Base-by-base conservation (phyloP, 371 early-diverging fungal genomes). In the Rhizopus sp. region DNA sequence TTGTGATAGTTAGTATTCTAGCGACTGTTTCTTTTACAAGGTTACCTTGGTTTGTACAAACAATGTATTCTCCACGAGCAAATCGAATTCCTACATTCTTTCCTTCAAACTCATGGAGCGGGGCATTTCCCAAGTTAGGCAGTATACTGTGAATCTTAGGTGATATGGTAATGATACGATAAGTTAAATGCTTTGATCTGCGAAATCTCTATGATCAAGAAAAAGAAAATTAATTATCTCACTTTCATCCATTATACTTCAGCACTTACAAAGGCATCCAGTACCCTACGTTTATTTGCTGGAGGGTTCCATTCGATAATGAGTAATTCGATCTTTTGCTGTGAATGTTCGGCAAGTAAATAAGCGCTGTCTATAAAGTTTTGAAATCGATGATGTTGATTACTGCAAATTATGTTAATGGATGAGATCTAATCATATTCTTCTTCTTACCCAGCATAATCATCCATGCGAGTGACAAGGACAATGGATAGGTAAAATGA, bases 251-350 rank as follows among this genome's bases (percentile, higher is more conserved):
- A 34, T 8, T 8, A 13, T 5, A 9, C 34, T 10, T 37, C 10
- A 40, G 17, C n/a, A 60, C 66, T 59, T 72, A 76, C 76, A 62
- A 72, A 70, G 23, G 64, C 50, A 63, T 77, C 77, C 2, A 73
- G 38, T 8, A 77, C 53, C 46, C 70, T 61, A 32, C 77, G 69
- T 34, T 57, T 60, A 50, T 72, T 51, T 7, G 49, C 51, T 2
- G 77, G 74, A 29, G 77, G 77, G 49, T 77, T 77, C 77, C 77
- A 77, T 57, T 77, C 77, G 34, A 77, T 57, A 44, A 77, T 66
- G 8, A 77, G 44, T 9, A 77, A 46, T 62, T 77, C 77, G 15
- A 77, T 71, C 16, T 77, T 64, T 35, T 72, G 66, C 49, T 72
- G 57, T 8, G 77, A 69, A 32, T 69, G 63, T 38, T 77, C 72